A percentile compares a stretch with the other conserved stretches of the same genome.
Conservation (phyloP, 2,329 filamentous ascomycete genomes). For the Talaromyces pinophilus region DNA sequence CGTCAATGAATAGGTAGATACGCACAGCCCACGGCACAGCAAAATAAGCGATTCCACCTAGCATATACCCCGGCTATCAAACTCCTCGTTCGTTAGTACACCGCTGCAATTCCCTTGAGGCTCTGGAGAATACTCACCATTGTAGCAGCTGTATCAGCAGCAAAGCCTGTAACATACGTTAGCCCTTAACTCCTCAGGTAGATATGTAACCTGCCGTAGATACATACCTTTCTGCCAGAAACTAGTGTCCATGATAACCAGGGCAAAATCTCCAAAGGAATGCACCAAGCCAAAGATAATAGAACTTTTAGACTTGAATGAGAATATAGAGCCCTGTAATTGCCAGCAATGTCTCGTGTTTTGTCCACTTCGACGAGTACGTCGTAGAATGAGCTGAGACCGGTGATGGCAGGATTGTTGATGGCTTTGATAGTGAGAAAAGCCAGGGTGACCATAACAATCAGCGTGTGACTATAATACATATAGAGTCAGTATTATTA, state of each 20-base stretch:
- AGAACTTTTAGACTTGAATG: constrained; percentile 22
- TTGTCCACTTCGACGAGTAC: constrained; percentile 14
- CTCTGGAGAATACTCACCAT: constrained; percentile 5
- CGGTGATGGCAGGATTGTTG: constrained; percentile 19
- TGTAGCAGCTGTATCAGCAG: constrained; percentile 20
- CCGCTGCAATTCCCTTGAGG: too few relatives aligned
- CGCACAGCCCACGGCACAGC: constrained; percentile 19
- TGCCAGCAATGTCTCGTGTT: constrained; percentile 22
- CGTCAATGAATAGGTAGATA: not conserved
- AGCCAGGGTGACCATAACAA: constrained; percentile 16
- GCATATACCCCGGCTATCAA: constrained; percentile 20
- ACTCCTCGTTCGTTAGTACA: too few relatives aligned
- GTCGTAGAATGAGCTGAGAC: constrained; percentile 20
- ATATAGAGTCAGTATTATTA: not conserved
- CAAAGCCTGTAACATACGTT: constrained; percentile 9
- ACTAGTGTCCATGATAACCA: constrained; percentile 23
- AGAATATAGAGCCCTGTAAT: constrained; percentile 20
- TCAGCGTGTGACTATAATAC: constrained; percentile 16
- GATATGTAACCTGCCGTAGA: not conserved
- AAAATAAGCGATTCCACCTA: constrained; percentile 19
- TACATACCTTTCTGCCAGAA: constrained; percentile 22
- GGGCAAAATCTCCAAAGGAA: constrained; percentile 20
- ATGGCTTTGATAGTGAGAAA: constrained; percentile 20
- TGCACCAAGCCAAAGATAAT: constrained; percentile 22
- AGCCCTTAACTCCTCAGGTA: too few relatives aligned